Conservation (phyloP, 192 early-diverging fungal species). For the Spinellus fusiger region DNA sequence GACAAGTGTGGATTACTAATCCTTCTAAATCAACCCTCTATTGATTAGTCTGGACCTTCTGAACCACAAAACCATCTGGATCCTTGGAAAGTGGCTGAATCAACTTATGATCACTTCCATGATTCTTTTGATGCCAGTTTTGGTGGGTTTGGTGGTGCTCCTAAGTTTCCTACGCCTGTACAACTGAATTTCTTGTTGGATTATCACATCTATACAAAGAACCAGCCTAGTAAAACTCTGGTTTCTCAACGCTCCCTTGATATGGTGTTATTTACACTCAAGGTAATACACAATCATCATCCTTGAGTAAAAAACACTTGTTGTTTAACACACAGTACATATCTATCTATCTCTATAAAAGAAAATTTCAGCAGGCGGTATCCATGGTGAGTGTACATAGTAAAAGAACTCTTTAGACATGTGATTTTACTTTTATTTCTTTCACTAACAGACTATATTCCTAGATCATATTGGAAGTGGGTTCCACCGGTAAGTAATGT, state of each 20-base stretch:
- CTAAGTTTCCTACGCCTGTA: slow-evolving; percentile 60
- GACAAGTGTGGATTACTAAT: background rate
- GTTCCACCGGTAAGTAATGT: slow-evolving; percentile 43
- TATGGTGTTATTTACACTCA: slow-evolving; percentile 37
- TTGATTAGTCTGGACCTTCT: background rate
- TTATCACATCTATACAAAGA: slow-evolving; percentile 29
- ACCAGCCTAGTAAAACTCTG: background rate
- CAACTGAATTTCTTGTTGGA: slow-evolving; percentile 47
- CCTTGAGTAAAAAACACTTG: background rate
- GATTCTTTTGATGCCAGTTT: slow-evolving; percentile 34
- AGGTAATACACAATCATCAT: slow-evolving; percentile 8
- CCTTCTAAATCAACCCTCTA: background rate
- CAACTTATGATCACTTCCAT: slow-evolving; percentile 33
- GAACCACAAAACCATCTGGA: slow-evolving; percentile 1
- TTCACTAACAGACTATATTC: background rate
- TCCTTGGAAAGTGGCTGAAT: slow-evolving; percentile 15
- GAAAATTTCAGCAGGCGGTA: slow-evolving; percentile 38
- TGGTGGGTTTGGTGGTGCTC: slow-evolving; percentile 55
- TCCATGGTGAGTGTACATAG: slow-evolving; percentile 33
- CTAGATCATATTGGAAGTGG: slow-evolving; percentile 44
- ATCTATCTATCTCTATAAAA: background rate
- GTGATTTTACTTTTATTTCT: background rate
- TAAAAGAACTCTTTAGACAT: background rate
- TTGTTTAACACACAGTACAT: background rate
- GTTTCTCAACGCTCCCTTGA: slow-evolving; percentile 26